Base-by-base conservation (phyloP, 371 early-diverging fungal species). In the Apophysomyces trapeziformis region DNA sequence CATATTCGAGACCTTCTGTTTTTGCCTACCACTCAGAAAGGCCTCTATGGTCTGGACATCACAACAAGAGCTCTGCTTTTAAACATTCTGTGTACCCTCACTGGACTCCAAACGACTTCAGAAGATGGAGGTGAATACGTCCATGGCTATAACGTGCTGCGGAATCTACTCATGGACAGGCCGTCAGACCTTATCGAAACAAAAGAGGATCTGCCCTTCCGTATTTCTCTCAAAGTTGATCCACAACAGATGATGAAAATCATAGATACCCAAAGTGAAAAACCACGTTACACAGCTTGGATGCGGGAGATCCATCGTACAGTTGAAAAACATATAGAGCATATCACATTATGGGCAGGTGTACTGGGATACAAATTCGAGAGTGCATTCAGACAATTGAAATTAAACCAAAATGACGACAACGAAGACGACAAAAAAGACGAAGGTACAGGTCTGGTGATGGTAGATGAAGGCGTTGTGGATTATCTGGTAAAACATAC, bases 381-480 rank as follows among this genome's bases (percentile, higher is more conserved):
- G 32, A 83, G 84, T 62, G 81, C 79, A 0, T 80, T 77, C 50
- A 68, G 76, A 14, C 83, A 83, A 43, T 67, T 80, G 1, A 72
- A 74, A 36, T 35, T 68, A 14, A 70, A 68, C 47, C 65, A 62
- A 58, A 35, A 47, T 8, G 57, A 65, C 5, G 16, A 44, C 0
- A 36, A 38, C 12, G 50, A 12, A 16, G 47, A 64, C 7, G 21
- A 21, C 5, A 46, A 13, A 60, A 43, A 67, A 5, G 35, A 61
- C 2, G 70, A 71, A 4, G 61, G 65, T 16, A 26, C 64, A 5
- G 74, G 72, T 14, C 56, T 70, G 8, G 81, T 83, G 16, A 83
- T 83, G 84, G 78, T 78, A 35, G 84, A 83, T 61, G 84, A 83
- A 67, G 84, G 84, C 5, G 84, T 83, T 1, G 79, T 80, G 13